phyloP scores from a whole-genome alignment of 176 grass and related monocot species.

The Bolboschoenus planiculmis region DNA sequence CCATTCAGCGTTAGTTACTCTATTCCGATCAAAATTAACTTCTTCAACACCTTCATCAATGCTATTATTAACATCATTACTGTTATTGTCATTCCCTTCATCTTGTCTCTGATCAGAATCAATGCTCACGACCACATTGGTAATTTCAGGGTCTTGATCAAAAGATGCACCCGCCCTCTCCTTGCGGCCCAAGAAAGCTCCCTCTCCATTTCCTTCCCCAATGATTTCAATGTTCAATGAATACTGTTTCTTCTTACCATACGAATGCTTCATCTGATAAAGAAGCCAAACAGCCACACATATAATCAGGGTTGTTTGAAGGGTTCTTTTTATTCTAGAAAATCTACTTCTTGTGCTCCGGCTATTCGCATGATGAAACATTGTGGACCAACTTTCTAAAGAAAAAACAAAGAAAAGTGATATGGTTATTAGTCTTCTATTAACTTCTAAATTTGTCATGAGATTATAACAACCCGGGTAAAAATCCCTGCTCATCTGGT shows the following conservation, averaged over 20 bases:
- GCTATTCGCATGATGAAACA: constrained; percentile 19
- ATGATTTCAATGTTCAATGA: not conserved
- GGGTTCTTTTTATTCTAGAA: constrained; percentile 17
- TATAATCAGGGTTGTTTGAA: constrained; percentile 22
- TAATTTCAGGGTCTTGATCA: constrained; percentile 17
- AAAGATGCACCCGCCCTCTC: constrained; percentile 1
- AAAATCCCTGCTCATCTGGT: not conserved
- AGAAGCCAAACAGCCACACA: constrained; percentile 26
- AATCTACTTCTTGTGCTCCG: constrained; percentile 4
- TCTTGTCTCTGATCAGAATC: constrained; percentile 6
- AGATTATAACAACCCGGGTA: not conserved
- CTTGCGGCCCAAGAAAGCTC: constrained; percentile 5
- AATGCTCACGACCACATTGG: not conserved
- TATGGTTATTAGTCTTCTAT: not conserved
- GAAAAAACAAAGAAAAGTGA: not conserved
- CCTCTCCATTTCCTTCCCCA: constrained; percentile 6
- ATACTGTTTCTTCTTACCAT: constrained; percentile 7
- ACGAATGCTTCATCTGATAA: constrained; percentile 24
- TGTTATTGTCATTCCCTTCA: not conserved
- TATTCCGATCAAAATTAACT: constrained; percentile 17
- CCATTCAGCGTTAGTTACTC: not conserved
- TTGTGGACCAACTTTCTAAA: not conserved
- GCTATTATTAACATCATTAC: not conserved
- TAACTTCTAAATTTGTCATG: not conserved
- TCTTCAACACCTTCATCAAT: constrained; percentile 5